These are phyloP conservation scores for Aspergillaceae sp. DNA, from an alignment of 2,329 filamentous ascomycete species.

Conservation along the genomic window DNA sequence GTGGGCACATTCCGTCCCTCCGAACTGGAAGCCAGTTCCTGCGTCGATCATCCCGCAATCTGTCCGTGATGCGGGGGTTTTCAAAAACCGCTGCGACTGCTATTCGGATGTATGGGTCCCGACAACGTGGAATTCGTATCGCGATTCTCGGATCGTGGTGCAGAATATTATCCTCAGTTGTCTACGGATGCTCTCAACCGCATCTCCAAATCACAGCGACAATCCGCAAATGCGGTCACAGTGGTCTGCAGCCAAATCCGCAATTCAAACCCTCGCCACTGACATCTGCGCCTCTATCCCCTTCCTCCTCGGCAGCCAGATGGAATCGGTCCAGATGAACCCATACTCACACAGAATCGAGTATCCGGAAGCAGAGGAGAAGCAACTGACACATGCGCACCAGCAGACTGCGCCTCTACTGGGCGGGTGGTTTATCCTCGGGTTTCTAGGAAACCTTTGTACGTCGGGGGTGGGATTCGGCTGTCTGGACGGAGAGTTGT, in stretches of 20 bases:
- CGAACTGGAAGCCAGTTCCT: conserved; percentile 15
- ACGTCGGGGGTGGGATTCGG: conserved; percentile 5
- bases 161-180: conserved; percentile 21
- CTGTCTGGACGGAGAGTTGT: conserved; percentile 11
- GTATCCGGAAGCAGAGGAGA: conserved; percentile 16
- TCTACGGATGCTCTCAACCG: conserved; percentile 9
- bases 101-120: conserved; percentile 23
- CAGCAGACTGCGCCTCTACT: conserved; percentile 17
- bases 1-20: conserved; percentile 17
- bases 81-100: conserved; percentile 20
- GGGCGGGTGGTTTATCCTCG: conserved; percentile 18
- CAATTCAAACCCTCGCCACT: conserved; percentile 12
- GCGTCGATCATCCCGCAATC: conserved; percentile 18
- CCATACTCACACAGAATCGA: conserved; percentile 9
- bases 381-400: conserved; percentile 11
- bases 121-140: conserved; percentile 21
- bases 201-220: too few relatives aligned
- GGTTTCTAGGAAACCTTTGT: conserved; percentile 13
- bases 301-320: conserved; percentile 19
- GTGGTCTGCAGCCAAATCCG: neutral
- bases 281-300: conserved; percentile 22
- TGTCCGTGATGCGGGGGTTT: conserved; percentile 19
- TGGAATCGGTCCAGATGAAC: conserved; percentile 14
- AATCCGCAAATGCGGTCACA: too few relatives aligned
- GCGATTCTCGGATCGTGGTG: conserved; percentile 19